Evolutionary conservation across 305 asterid species (phyloP).

Genomic region (Fraxinus nigra): DNA sequence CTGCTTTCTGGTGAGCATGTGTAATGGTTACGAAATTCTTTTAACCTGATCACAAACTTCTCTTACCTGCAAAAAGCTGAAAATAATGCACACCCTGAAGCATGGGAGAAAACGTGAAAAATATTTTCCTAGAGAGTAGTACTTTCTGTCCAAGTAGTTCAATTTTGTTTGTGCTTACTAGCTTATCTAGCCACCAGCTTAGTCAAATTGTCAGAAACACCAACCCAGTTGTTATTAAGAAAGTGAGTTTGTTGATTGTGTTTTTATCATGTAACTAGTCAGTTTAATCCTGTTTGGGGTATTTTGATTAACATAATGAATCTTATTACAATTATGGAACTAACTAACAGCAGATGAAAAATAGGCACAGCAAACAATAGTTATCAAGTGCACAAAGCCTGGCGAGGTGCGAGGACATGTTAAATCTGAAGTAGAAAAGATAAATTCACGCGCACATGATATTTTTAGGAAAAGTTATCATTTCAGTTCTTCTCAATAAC

Average conservation of each 20-base stretch:
- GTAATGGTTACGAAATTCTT: background rate
- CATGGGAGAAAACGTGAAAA: background rate
- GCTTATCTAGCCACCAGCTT: background rate
- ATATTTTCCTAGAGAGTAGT: background rate
- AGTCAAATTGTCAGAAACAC: background rate
- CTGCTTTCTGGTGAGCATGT: background rate
- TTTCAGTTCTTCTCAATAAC: background rate
- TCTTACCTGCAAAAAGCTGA: background rate
- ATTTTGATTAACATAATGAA: background rate
- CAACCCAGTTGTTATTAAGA: background rate
- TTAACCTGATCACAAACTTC: background rate
- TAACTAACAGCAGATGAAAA: background rate
- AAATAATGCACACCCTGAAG: background rate
- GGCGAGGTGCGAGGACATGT: background rate
- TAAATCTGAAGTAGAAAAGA: background rate
- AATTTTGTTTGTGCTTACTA: slow-evolving; percentile 2
- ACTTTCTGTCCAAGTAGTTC: background rate
- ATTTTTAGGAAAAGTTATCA: background rate
- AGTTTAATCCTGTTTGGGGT: background rate
- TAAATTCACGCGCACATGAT: background rate
- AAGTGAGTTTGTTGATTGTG: background rate
- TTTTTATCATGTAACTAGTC: background rate
- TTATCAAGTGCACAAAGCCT: background rate
- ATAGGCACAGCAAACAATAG: background rate
- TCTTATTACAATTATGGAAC: background rate